Percentiles rank a stretch among this genome's conserved stretches.
These are phyloP conservation scores for Irineochytrium annulatum DNA, from an alignment of 192 early-diverging fungal genomes.

Conservation along the genomic window DNA sequence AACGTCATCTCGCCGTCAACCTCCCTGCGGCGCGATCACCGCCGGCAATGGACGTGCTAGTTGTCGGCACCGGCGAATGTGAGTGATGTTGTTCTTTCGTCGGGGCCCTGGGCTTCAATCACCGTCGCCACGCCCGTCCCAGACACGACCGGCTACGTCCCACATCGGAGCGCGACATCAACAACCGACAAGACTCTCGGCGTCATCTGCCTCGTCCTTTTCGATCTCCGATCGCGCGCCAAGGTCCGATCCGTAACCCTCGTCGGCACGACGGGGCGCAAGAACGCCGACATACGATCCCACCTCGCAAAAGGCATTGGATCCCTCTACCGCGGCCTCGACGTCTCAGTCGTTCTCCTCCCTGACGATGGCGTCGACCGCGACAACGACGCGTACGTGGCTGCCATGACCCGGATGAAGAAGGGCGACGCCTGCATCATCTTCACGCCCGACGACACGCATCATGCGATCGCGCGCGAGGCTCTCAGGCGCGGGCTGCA, in stretches of 20 bases:
- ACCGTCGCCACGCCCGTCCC: background rate
- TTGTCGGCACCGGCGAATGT: background rate
- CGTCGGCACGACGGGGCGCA: conserved; percentile 41
- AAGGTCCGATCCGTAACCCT: conserved; percentile 33
- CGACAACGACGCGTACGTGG: conserved; percentile 39
- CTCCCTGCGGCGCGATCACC: too few relatives aligned
- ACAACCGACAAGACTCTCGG: conserved; percentile 39
- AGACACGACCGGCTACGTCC: background rate
- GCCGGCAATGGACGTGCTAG: too few relatives aligned
- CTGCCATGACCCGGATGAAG: conserved; percentile 33
- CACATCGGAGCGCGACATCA: background rate
- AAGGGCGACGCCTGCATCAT: conserved; percentile 40
- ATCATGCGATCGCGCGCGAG: conserved; percentile 38
- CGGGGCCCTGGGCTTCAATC: background rate
- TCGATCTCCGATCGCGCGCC: conserved; percentile 31
- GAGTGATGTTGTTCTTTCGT: background rate
- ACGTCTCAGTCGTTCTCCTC: conserved; percentile 27
- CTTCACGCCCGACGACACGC: conserved; percentile 47
- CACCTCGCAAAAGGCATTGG: conserved; percentile 30
- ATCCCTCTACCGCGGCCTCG: conserved; percentile 22
- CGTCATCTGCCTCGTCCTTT: conserved; percentile 38
- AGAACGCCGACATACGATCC: conserved; percentile 34
- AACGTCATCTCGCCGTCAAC: too few relatives aligned
- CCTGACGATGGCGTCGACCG: conserved; percentile 33
- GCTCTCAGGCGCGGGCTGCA: conserved; percentile 35